Percentiles rank a stretch among this genome's conserved stretches.
phyloP scores from a whole-genome alignment of 2,329 filamentous ascomycete species.

The Xylariomycetidae sp. region DNA sequence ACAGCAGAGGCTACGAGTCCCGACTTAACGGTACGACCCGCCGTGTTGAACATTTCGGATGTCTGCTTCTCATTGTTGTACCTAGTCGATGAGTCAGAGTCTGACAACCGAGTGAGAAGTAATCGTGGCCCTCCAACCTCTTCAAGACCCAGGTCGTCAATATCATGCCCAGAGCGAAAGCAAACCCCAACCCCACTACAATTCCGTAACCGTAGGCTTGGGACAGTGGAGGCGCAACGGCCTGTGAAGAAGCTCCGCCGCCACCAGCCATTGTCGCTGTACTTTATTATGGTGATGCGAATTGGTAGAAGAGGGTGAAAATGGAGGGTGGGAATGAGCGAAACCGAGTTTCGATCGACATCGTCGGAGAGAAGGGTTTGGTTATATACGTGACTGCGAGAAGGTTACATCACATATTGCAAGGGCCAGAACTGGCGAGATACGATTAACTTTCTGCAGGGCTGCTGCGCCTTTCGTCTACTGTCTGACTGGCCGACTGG shows the following conservation, averaged over 20 bases:
- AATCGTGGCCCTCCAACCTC: slow-evolving; percentile 32
- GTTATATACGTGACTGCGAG: too few species aligned
- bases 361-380: too few species aligned
- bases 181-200: slow-evolving; percentile 65
- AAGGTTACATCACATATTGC: too few species aligned
- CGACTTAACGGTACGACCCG: slow-evolving; percentile 79
- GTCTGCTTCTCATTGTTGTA: slow-evolving; percentile 67
- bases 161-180: slow-evolving; percentile 71
- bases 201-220: slow-evolving; percentile 72
- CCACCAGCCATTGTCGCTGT: slow-evolving; percentile 6
- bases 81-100: slow-evolving; percentile 1
- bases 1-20: slow-evolving; percentile 81
- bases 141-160: slow-evolving; percentile 64
- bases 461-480: too few species aligned
- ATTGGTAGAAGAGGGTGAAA: too few species aligned
- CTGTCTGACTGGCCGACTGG: too few species aligned
- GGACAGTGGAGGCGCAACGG: slow-evolving; percentile 29
- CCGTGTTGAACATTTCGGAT: slow-evolving; percentile 86
- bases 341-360: too few species aligned
- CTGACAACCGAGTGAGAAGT: background rate
- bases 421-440: too few species aligned
- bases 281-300: background rate
- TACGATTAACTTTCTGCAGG: too few species aligned
- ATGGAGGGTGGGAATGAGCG: too few species aligned
- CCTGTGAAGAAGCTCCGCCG: slow-evolving; percentile 6